These are phyloP conservation scores for Alopecurus myosuroides DNA, from an alignment of 176 grass and related monocot genomes.

Conservation along the genomic window DNA sequence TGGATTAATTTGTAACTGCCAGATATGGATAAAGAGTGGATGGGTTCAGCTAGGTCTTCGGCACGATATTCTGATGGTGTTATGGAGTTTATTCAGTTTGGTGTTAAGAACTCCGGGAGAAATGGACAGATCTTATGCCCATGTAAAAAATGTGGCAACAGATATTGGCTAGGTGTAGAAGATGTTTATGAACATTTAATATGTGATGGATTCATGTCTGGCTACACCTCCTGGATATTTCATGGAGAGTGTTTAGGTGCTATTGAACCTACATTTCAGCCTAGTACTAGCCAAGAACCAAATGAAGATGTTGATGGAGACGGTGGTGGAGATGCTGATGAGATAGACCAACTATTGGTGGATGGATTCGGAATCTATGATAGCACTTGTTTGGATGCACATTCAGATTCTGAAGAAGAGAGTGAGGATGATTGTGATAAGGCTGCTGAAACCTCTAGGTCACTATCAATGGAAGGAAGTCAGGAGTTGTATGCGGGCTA, in stretches of 20 bases:
- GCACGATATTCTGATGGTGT: neutral
- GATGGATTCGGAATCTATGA: too few relatives aligned
- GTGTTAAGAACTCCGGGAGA: too few relatives aligned
- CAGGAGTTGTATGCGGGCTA: too few relatives aligned
- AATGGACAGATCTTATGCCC: too few relatives aligned
- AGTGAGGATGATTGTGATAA: too few relatives aligned
- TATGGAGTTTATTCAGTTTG: neutral
- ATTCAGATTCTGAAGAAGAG: too few relatives aligned
- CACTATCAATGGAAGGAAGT: too few relatives aligned
- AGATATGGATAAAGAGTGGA: neutral
- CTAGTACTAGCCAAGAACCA: neutral
- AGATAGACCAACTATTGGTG: too few relatives aligned
- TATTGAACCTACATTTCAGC: neutral
- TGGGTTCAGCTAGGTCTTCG: neutral
- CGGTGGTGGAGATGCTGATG: too few relatives aligned
- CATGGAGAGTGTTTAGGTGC: neutral
- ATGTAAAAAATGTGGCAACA: neutral
- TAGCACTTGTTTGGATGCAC: too few relatives aligned
- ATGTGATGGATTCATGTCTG: neutral
- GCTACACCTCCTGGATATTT: neutral
- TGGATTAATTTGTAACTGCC: too few relatives aligned
- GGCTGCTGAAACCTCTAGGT: too few relatives aligned
- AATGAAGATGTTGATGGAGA: neutral
- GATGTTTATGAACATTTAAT: neutral
- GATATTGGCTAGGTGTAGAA: neutral